These are phyloP conservation scores for Allantophomopsis lycopodina DNA, from an alignment of 2,329 filamentous ascomycete species.

Conservation along the genomic window DNA sequence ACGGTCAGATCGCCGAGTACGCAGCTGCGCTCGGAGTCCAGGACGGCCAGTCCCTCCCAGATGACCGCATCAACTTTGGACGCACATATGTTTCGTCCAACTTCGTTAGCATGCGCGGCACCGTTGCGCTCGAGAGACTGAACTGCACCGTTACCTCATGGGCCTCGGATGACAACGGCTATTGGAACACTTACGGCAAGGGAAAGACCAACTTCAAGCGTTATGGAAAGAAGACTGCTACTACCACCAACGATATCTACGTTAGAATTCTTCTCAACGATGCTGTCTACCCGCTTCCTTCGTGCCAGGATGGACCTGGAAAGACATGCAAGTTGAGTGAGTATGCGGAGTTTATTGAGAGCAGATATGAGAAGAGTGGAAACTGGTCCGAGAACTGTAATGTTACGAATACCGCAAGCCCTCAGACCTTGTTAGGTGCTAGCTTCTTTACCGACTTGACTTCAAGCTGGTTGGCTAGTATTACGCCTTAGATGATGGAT, in stretches of 20 bases:
- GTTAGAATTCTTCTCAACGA: constrained; percentile 48
- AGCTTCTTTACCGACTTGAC: constrained; percentile 33
- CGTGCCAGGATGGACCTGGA: constrained; percentile 40
- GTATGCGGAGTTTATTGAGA: constrained; percentile 28
- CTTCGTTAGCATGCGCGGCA: constrained; percentile 50
- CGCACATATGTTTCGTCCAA: constrained; percentile 40
- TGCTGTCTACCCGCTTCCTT: constrained; percentile 43
- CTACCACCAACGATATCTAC: constrained; percentile 23
- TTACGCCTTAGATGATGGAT: constrained; percentile 5
- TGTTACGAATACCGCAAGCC: constrained; percentile 25
- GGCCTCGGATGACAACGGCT: not conserved
- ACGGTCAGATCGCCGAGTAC: constrained; percentile 51
- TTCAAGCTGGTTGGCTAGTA: constrained; percentile 6
- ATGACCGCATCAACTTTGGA: constrained; percentile 28
- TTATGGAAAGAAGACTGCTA: constrained; percentile 1
- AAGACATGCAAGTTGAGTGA: constrained; percentile 32
- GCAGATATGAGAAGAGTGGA: constrained; percentile 32
- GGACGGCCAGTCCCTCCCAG: constrained; percentile 37
- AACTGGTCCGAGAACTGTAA: constrained; percentile 31
- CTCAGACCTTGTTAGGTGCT: constrained; percentile 27
- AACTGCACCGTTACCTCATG: constrained; percentile 25
- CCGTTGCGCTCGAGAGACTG: constrained; percentile 49
- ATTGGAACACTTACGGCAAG: no score
- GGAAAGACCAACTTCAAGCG: not conserved
- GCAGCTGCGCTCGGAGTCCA: constrained; percentile 46